Percentiles rank a stretch among this genome's conserved stretches.
Conservation (phyloP, 495 filamentous ascomycete species). For the Hamigera avellanea region DNA sequence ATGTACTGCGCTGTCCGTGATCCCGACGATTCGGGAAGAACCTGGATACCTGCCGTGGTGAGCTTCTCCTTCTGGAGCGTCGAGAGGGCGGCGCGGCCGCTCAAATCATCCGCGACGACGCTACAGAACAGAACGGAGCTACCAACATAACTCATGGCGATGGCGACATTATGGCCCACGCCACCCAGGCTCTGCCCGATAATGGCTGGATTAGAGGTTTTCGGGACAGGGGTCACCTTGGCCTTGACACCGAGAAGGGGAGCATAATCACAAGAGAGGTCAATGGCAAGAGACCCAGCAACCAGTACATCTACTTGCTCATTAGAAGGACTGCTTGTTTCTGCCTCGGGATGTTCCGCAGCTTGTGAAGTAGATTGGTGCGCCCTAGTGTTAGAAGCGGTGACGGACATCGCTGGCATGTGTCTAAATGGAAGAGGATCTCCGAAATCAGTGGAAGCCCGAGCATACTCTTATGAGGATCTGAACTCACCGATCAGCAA, state of each 20-base stretch:
- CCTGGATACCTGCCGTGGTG: slow-evolving; percentile 47
- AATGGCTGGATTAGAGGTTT: slow-evolving; percentile 78
- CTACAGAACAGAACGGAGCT: slow-evolving; percentile 57
- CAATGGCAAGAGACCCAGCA: slow-evolving; percentile 80
- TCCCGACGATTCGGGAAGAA: slow-evolving; percentile 36
- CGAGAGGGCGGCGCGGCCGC: slow-evolving; percentile 57
- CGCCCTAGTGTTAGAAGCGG: slow-evolving; percentile 8
- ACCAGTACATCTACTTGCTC: slow-evolving; percentile 56
- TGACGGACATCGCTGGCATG: slow-evolving; percentile 26
- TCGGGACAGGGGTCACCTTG: slow-evolving; percentile 38
- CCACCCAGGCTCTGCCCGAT: slow-evolving; percentile 80
- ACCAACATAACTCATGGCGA: slow-evolving; percentile 56
- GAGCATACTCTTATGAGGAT: slow-evolving; percentile 1
- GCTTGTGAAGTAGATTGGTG: slow-evolving; percentile 15
- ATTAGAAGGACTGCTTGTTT: slow-evolving; percentile 2
- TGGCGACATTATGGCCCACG: slow-evolving; percentile 88
- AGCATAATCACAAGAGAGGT: slow-evolving; percentile 71
- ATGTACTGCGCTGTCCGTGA: slow-evolving; percentile 79
- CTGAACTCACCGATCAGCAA: slow-evolving; percentile 29
- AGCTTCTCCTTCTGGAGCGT: slow-evolving; percentile 51
- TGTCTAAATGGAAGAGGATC: slow-evolving; percentile 22
- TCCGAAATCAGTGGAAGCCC: slow-evolving; percentile 23
- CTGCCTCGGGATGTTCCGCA: slow-evolving; percentile 3
- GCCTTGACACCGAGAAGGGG: slow-evolving; percentile 21
- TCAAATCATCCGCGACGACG: slow-evolving; percentile 63